Conservation (phyloP, 306 rosid genomes). For the Pueraria montana region DNA sequence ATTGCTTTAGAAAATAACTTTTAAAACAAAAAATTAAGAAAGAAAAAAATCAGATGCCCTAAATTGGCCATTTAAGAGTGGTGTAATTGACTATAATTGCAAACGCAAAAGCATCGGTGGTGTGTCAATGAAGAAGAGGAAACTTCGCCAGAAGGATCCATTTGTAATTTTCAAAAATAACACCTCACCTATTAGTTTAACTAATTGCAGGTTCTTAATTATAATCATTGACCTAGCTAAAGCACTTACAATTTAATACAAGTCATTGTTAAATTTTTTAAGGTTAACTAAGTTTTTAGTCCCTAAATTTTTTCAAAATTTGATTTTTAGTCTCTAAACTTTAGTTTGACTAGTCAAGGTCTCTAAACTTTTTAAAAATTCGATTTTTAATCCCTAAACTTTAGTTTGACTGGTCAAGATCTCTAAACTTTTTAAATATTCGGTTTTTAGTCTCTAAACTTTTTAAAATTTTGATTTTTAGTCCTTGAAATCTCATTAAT, state of each 20-base stretch:
- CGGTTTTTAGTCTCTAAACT: no score
- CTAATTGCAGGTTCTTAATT: not conserved
- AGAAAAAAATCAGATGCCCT: not conserved
- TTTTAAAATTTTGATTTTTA: no score
- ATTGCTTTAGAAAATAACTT: not conserved
- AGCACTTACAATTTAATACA: not conserved
- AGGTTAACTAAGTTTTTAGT: no score
- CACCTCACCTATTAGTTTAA: not conserved
- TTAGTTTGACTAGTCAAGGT: no score
- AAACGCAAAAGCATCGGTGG: not conserved
- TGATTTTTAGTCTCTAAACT: no score
- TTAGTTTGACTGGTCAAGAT: no score
- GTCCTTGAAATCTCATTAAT: no score
- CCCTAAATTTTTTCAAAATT: no score
- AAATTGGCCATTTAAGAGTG: not conserved
- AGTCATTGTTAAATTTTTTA: not conserved
- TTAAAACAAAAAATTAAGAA: not conserved
- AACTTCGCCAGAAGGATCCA: not conserved
- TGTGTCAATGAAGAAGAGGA: not conserved
- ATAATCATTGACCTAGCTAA: not conserved
- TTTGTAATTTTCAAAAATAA: slow-evolving; percentile 14
- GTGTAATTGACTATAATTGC: not conserved
- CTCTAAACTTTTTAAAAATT: no score
- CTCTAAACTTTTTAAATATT: no score
- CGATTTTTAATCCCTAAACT: no score